Conservation (phyloP, 768 basidiomycete genomes). For the Leccinum variicolor region DNA sequence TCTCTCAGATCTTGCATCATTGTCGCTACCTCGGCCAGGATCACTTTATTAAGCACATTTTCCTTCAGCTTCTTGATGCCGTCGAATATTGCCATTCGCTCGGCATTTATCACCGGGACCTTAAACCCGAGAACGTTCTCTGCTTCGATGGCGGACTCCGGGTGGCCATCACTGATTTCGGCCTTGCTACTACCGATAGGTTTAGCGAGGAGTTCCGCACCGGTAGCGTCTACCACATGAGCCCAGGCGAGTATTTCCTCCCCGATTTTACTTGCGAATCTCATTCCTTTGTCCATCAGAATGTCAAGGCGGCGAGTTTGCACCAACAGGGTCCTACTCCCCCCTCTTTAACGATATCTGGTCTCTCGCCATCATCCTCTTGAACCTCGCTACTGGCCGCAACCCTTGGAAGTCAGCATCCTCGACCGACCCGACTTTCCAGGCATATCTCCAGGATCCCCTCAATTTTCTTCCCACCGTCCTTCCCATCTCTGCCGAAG, state of each 20-base stretch:
- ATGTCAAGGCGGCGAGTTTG: constrained; percentile 75
- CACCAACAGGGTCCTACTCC: constrained; percentile 67
- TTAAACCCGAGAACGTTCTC: constrained; percentile 96
- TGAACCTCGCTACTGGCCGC: constrained; percentile 91
- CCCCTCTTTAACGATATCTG: constrained; percentile 92
- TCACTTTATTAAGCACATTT: constrained; percentile 81
- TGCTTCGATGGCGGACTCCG: constrained; percentile 76
- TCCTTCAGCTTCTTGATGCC: constrained; percentile 90
- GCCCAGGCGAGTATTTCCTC: constrained; percentile 60
- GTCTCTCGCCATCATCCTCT: constrained; percentile 93
- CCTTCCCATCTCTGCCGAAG: constrained; percentile 72
- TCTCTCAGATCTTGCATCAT: constrained; percentile 78
- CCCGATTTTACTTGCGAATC: constrained; percentile 9
- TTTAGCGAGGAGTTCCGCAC: constrained; percentile 87
- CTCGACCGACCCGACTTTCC: constrained; percentile 80
- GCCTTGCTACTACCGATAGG: constrained; percentile 85
- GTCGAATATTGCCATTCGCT: constrained; percentile 90
- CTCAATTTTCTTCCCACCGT: constrained; percentile 77
- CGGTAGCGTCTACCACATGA: constrained; percentile 99
- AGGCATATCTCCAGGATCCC: constrained; percentile 79
- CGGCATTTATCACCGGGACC: constrained; percentile 93
- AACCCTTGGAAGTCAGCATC: constrained; percentile 96
- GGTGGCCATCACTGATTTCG: constrained; percentile 92
- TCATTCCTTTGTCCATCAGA: constrained; percentile 47
- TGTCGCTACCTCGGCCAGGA: constrained; percentile 83